phyloP scores from a whole-genome alignment of 2,329 filamentous ascomycete species.

The Cladosporium sp. region DNA sequence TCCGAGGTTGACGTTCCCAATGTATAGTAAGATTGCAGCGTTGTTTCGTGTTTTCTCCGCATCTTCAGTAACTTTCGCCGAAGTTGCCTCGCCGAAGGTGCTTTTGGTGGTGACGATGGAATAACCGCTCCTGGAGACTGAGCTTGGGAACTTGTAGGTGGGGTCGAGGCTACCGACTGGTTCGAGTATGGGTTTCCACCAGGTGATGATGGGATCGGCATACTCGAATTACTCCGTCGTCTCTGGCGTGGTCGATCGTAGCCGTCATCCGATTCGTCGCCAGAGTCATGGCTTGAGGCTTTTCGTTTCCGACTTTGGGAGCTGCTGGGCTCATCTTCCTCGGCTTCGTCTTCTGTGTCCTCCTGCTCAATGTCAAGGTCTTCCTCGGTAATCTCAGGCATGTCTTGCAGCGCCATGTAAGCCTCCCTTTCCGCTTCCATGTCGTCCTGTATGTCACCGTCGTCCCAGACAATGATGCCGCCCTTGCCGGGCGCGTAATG shows the following conservation, averaged over 20 bases:
- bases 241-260: constrained; percentile 73
- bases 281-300: constrained; percentile 63
- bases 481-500: constrained; percentile 72
- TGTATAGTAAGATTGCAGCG: constrained; percentile 77
- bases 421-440: constrained; percentile 68
- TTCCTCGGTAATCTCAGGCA: constrained; percentile 81
- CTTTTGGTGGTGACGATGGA: constrained; percentile 51
- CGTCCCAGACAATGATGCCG: constrained; percentile 89
- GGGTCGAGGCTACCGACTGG: constrained; percentile 19
- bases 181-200: constrained; percentile 25
- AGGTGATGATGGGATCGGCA: constrained; percentile 63
- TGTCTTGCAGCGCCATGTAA: constrained; percentile 77
- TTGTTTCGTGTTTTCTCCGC: constrained; percentile 67
- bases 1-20: constrained; percentile 88
- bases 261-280: constrained; percentile 58
- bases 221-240: constrained; percentile 77
- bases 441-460: constrained; percentile 88
- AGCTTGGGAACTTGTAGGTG: constrained; percentile 39
- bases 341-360: constrained; percentile 52
- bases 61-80: constrained; percentile 68
- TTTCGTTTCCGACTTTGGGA: constrained; percentile 62
- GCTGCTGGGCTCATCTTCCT: constrained; percentile 38
- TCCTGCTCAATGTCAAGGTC: constrained; percentile 56
- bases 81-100: constrained; percentile 65
- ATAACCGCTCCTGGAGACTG: constrained; percentile 33